Evolutionary conservation across 2,329 filamentous ascomycete genomes (phyloP).

Genomic region (Blastomyces gilchristii): DNA sequence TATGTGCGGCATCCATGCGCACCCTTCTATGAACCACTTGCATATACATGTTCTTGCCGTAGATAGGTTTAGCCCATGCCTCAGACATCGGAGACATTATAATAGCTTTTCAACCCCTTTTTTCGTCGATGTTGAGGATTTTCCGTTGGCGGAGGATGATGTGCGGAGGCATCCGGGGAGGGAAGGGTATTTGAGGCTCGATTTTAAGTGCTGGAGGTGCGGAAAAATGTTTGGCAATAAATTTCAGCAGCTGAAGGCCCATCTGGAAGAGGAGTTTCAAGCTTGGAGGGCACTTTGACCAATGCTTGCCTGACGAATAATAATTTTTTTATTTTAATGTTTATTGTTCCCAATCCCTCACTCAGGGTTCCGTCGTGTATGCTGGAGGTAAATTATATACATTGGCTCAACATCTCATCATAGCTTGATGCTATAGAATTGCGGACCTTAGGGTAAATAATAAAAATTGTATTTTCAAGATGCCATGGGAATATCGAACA

Average conservation of each 20-base stretch:
- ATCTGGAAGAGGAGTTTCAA: conserved; percentile 65
- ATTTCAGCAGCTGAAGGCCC: conserved; percentile 63
- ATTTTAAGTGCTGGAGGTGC: conserved; percentile 80
- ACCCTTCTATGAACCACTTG: conserved; percentile 83
- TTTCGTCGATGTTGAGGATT: conserved; percentile 66
- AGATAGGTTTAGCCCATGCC: conserved; percentile 61
- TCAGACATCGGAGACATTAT: conserved; percentile 82
- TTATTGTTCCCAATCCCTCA: background rate
- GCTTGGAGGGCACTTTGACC: conserved; percentile 50
- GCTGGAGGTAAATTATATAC: background rate
- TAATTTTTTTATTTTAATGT: background rate
- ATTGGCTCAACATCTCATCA: background rate
- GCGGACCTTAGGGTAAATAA: background rate
- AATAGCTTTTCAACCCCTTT: conserved; percentile 84
- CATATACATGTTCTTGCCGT: conserved; percentile 80
- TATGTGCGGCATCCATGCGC: conserved; percentile 69
- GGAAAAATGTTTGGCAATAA: conserved; percentile 60
- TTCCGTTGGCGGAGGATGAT: conserved; percentile 62
- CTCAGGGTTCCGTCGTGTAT: background rate
- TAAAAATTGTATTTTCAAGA: background rate
- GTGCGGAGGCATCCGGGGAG: conserved; percentile 47
- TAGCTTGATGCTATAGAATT: background rate
- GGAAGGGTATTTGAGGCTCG: conserved; percentile 51
- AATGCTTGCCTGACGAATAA: background rate
- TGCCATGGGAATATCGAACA: background rate